Base-by-base conservation (phyloP, 345 rosid species). In the Limnanthes douglasii region DNA sequence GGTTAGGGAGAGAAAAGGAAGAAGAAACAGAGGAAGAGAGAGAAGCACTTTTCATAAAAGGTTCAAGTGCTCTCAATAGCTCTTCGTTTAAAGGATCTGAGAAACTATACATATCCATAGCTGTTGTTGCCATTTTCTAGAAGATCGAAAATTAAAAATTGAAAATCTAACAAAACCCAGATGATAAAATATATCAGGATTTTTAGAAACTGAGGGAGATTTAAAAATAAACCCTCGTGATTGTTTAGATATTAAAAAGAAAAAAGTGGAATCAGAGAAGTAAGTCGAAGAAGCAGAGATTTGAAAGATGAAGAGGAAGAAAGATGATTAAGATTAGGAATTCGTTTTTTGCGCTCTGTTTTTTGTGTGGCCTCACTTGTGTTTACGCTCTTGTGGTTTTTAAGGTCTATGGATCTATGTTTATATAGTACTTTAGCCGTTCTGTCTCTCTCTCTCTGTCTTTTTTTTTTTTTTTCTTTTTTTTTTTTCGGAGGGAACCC, bases 1-100 rank as follows among this genome's bases (percentile, higher is more conserved):
- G 1, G 52, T 57, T 56, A 27, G 59, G 8, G 4, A 40, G 14
- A 39, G 31, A 5, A 16, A 32, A 18, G 27, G 61, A 33, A 6
- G 45, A 2, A 16, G 54, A 15, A 0, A n/a, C 8, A 35, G 42
- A 5, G 26, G 46, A 4, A 22, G 60, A 12, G 11, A 69, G 36
- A 31, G 66, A 60, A 66, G 59, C 50, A 54, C 58, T 50, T 54
- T 55, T 64, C 60, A 60, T 46, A 41, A 54, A 69, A 62, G 81
- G 76, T 43, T 57, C 52, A 36, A 70, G 69, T 54, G 74, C 78
- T 52, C 62, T 68, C 79, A 70, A 64, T 18, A 75, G 50, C 52
- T 75, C 84, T 41, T 62, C 78, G 22, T 49, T 59, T 6, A 54
- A 60, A 31, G 73, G 78, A 54, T 75, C 79, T 16, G 78, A 65